Percentiles rank a stretch among this genome's conserved stretches.
Evolutionary conservation across 306 rosid species (phyloP).

Genomic region (Parietaria judaica): DNA sequence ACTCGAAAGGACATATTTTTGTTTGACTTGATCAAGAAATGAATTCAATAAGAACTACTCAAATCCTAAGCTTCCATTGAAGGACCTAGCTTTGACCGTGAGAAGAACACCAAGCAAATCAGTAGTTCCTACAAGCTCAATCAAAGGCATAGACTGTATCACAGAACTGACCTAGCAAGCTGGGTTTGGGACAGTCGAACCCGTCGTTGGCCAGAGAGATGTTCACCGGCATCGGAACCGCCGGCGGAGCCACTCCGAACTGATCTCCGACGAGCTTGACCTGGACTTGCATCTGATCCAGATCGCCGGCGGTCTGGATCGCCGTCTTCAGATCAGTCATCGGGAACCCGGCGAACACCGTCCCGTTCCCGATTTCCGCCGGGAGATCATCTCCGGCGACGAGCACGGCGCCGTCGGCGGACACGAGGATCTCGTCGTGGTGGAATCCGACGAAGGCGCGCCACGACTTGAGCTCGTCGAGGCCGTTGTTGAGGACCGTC

Average conservation of each 20-base stretch:
- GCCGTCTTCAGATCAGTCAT: conserved; percentile 87
- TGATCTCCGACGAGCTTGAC: conserved; percentile 61
- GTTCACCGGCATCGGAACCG: conserved; percentile 56
- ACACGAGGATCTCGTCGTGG: conserved; percentile 55
- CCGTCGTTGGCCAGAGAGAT: conserved; percentile 76
- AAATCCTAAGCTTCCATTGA: too few relatives aligned
- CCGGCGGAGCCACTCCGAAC: conserved; percentile 69
- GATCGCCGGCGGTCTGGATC: conserved; percentile 78
- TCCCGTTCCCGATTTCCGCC: conserved; percentile 63
- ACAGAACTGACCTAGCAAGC: conserved; percentile 37
- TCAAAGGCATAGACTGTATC: too few relatives aligned
- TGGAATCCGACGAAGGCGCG: conserved; percentile 70
- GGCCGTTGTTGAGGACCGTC: conserved; percentile 72
- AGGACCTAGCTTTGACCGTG: too few relatives aligned
- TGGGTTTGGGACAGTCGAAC: conserved; percentile 36
- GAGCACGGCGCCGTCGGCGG: conserved; percentile 60
- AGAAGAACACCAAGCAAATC: too few relatives aligned
- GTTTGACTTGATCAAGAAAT: too few relatives aligned
- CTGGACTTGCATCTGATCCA: conserved; percentile 72
- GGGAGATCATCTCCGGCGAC: conserved; percentile 55
- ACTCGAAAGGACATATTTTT: neutral
- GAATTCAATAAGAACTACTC: neutral
- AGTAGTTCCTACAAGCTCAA: too few relatives aligned
- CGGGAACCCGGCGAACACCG: conserved; percentile 67
- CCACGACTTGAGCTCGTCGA: conserved; percentile 73